These are phyloP conservation scores for Aspergillus texensis DNA, from an alignment of 2,329 filamentous ascomycete species.

Conservation along the genomic window DNA sequence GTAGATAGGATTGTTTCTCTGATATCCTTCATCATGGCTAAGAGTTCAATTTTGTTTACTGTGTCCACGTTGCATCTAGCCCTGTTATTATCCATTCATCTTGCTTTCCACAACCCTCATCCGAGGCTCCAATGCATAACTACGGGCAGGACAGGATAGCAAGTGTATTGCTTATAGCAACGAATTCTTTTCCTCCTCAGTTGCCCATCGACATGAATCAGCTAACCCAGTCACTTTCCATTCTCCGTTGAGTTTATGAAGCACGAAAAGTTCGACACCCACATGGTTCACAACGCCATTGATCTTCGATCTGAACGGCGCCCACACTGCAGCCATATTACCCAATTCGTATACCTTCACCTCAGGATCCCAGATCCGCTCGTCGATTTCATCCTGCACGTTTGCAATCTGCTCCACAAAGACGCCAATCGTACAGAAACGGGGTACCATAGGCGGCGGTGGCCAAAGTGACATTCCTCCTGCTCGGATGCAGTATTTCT, in stretches of 20 bases:
- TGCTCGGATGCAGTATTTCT: conserved; percentile 37
- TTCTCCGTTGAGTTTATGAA: conserved; percentile 35
- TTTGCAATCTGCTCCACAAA: conserved; percentile 36
- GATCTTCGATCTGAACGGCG: conserved; percentile 38
- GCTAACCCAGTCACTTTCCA: conserved; percentile 41
- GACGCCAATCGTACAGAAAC: conserved; percentile 39
- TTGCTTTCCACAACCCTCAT: conserved; percentile 17
- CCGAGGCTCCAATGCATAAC: neutral
- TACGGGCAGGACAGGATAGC: neutral
- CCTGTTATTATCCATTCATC: neutral
- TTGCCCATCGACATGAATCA: conserved; percentile 37
- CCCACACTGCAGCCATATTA: conserved; percentile 38
- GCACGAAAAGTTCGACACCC: conserved; percentile 37
- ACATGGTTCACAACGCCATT: conserved; percentile 40
- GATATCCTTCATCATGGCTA: neutral
- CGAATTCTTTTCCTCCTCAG: conserved; percentile 30
- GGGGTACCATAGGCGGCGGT: conserved; percentile 30
- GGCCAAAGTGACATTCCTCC: conserved; percentile 40
- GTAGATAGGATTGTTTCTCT: conserved; percentile 16
- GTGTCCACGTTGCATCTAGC: neutral
- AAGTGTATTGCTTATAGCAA: conserved; percentile 15
- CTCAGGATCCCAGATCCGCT: conserved; percentile 39
- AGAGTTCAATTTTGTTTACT: neutral
- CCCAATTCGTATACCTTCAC: conserved; percentile 34
- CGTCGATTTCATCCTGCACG: conserved; percentile 35